A percentile compares a stretch with the other conserved stretches of the same genome.
These are phyloP conservation scores for Leishmania braziliensis DNA, from an alignment of 208 protist species.

Conservation along the genomic window DNA sequence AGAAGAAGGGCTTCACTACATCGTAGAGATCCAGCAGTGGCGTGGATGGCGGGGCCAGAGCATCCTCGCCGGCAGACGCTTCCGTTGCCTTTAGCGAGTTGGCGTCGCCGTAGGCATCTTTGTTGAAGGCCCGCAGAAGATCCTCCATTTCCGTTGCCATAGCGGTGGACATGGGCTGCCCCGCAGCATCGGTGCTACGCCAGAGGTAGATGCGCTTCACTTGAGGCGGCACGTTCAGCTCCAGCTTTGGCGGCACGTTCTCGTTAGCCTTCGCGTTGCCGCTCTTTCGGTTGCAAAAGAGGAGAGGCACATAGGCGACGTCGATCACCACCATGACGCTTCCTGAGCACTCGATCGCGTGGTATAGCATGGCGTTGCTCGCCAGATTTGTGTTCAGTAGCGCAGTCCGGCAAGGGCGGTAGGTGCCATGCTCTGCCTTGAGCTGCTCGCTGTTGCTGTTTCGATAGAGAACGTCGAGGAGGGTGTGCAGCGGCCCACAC, in stretches of 20 bases:
- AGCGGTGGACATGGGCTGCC: constrained; percentile 9
- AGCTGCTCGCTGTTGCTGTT: constrained; percentile 25
- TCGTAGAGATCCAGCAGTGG: constrained; percentile 44
- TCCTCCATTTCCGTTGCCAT: constrained; percentile 30
- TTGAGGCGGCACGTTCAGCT: constrained; percentile 41
- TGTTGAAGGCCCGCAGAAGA: constrained; percentile 37
- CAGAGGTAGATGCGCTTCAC: constrained; percentile 63
- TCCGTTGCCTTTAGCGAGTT: not conserved
- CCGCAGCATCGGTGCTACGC: constrained; percentile 30
- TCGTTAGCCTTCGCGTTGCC: not conserved
- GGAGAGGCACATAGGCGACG: constrained; percentile 38
- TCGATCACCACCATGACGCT: constrained; percentile 46
- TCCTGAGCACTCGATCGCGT: constrained; percentile 42
- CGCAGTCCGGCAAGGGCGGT: constrained; percentile 54
- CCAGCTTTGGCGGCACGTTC: not conserved
- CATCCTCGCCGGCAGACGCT: not conserved
- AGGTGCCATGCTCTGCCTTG: constrained; percentile 15
- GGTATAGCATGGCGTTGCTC: constrained; percentile 56
- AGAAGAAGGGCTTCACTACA: constrained; percentile 31
- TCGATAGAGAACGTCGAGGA: constrained; percentile 49
- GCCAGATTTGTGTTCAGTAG: constrained; percentile 70
- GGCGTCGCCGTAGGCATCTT: constrained; percentile 17
- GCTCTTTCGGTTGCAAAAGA: constrained; percentile 33
- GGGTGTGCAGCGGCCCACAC: constrained; percentile 42
- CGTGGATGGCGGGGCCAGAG: not conserved